These are phyloP conservation scores for Liquidambar formosana DNA, from an alignment of 164 flowering plant species.

Conservation along the genomic window DNA sequence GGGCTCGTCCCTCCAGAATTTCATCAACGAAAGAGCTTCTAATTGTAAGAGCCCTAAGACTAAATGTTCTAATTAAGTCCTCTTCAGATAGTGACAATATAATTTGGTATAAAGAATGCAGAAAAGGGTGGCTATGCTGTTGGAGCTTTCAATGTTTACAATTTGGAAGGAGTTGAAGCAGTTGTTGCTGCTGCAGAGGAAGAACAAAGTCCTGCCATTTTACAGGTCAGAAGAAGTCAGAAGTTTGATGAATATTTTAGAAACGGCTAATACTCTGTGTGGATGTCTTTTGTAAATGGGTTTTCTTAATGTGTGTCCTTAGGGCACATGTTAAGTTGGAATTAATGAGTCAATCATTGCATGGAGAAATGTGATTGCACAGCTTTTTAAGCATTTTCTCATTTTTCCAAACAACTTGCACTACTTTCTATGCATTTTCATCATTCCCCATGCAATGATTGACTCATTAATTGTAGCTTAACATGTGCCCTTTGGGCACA, in stretches of 20 bases:
- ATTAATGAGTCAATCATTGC: too few relatives aligned
- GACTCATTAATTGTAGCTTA: too few relatives aligned
- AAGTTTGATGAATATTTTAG: background rate
- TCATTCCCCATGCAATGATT: too few relatives aligned
- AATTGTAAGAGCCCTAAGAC: slow-evolving; percentile 50
- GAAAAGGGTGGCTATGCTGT: slow-evolving; percentile 89
- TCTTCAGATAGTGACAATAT: slow-evolving; percentile 17
- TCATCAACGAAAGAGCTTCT: slow-evolving; percentile 83
- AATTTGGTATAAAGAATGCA: slow-evolving; percentile 59
- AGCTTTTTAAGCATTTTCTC: too few relatives aligned
- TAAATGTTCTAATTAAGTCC: background rate
- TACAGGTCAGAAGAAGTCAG: slow-evolving; percentile 65
- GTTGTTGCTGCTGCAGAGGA: slow-evolving; percentile 99
- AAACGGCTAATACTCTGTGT: background rate
- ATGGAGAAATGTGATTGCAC: too few relatives aligned
- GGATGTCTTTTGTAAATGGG: background rate
- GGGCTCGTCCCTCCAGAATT: slow-evolving; percentile 67
- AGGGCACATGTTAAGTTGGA: too few relatives aligned
- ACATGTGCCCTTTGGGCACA: too few relatives aligned
- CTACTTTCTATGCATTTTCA: too few relatives aligned
- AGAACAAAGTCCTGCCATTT: slow-evolving; percentile 90
- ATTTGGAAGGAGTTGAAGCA: slow-evolving; percentile 94
- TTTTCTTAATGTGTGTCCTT: too few relatives aligned
- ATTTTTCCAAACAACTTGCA: too few relatives aligned
- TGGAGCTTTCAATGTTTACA: slow-evolving; percentile 98